Conservation (phyloP, 2,329 filamentous ascomycete genomes). For the Leptodontidium sp. region DNA sequence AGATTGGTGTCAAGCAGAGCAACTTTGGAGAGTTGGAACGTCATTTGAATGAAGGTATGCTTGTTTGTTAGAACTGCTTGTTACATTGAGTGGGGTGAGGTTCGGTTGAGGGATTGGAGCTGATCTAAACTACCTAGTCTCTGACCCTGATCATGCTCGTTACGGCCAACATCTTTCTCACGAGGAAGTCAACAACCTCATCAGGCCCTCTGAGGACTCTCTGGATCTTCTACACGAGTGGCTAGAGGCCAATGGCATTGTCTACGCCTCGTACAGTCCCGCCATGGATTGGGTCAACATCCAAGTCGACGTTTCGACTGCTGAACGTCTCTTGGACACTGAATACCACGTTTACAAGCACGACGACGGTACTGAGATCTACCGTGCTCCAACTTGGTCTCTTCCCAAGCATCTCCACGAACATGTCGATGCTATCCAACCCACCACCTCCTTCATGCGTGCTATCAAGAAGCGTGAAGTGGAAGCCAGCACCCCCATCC, state of each 20-base stretch:
- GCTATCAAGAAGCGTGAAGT: slow-evolving; percentile 32
- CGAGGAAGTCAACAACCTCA: slow-evolving; percentile 60
- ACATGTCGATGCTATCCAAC: slow-evolving; percentile 67
- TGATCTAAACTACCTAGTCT: slow-evolving; percentile 49
- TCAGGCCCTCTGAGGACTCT: slow-evolving; percentile 61
- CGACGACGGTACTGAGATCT: slow-evolving; percentile 58
- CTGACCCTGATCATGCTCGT: slow-evolving; percentile 59
- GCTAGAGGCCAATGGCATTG: slow-evolving; percentile 61
- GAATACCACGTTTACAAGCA: slow-evolving; percentile 62
- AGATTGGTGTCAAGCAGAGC: slow-evolving; percentile 66
- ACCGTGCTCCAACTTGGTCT: slow-evolving; percentile 64
- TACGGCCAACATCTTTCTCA: slow-evolving; percentile 63
- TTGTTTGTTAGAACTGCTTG: not conserved
- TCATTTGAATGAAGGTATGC: slow-evolving; percentile 60
- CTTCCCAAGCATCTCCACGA: slow-evolving; percentile 63
- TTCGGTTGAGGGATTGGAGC: not conserved
- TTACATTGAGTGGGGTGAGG: not conserved
- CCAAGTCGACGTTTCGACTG: slow-evolving; percentile 57
- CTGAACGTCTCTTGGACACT: slow-evolving; percentile 62
- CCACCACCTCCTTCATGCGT: slow-evolving; percentile 66
- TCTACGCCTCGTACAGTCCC: slow-evolving; percentile 54
- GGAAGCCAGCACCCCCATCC: not conserved
- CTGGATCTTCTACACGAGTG: slow-evolving; percentile 61
- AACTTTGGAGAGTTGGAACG: slow-evolving; percentile 63
- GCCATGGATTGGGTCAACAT: slow-evolving; percentile 66